These are phyloP conservation scores for Chaetomium tenue DNA, from an alignment of 495 filamentous ascomycete species.

Conservation along the genomic window DNA sequence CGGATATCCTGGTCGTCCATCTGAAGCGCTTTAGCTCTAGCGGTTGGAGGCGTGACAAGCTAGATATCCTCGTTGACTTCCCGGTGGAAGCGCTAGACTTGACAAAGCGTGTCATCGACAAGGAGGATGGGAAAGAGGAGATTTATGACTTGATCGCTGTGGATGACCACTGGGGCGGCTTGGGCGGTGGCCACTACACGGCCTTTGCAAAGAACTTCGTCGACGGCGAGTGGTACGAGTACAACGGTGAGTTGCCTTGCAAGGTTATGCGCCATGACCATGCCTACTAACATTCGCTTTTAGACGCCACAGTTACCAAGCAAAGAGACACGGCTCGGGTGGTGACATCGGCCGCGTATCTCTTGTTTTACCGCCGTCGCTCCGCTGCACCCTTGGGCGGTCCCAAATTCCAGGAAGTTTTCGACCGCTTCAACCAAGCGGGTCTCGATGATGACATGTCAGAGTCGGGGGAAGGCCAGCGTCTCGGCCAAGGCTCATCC, in stretches of 20 bases:
- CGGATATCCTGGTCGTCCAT: slow-evolving; percentile 87
- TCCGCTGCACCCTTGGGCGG: slow-evolving; percentile 74
- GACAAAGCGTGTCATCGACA: slow-evolving; percentile 69
- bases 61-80: slow-evolving; percentile 88
- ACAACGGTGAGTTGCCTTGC: slow-evolving; percentile 68
- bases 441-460: slow-evolving; percentile 43
- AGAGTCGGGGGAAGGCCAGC: slow-evolving; percentile 78
- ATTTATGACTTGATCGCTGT: slow-evolving; percentile 93
- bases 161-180: slow-evolving; percentile 88
- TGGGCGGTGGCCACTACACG: slow-evolving; percentile 94
- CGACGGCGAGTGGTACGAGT: slow-evolving; percentile 85
- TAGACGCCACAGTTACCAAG: slow-evolving; percentile 68
- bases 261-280: neutral
- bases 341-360: slow-evolving; percentile 73
- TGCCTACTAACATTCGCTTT: slow-evolving; percentile 16
- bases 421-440: slow-evolving; percentile 54
- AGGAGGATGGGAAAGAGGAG: slow-evolving; percentile 71
- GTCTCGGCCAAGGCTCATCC: slow-evolving; percentile 78
- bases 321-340: slow-evolving; percentile 53
- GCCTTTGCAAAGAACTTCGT: slow-evolving; percentile 89
- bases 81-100: slow-evolving; percentile 86
- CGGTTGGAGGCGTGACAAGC: slow-evolving; percentile 74
- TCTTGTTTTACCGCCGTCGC: slow-evolving; percentile 92
- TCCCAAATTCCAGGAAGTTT: slow-evolving; percentile 63
- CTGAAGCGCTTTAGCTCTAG: slow-evolving; percentile 89